Conservation (phyloP, 257 asterid species). For the Plantago elongata region DNA sequence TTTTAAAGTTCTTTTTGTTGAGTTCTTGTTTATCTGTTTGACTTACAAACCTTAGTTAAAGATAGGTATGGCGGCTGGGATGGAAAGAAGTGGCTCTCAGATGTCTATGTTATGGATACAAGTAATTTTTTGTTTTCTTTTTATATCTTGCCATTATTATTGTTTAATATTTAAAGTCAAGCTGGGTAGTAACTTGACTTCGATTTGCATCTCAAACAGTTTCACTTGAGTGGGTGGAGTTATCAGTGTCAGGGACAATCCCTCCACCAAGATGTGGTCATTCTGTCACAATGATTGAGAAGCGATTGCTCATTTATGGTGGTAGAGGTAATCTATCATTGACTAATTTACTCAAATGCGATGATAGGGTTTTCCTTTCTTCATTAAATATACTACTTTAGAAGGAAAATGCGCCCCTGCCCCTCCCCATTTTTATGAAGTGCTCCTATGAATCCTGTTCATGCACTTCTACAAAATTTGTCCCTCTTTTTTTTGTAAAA, state of each 20-base stretch:
- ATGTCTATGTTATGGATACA: slow-evolving; percentile 82
- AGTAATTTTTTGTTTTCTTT: slow-evolving; percentile 38
- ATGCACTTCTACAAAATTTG: too few relatives aligned
- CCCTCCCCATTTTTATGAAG: too few relatives aligned
- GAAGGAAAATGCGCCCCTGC: too few relatives aligned
- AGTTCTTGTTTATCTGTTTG: slow-evolving; percentile 15
- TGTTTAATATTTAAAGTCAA: neutral
- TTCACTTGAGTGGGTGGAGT: slow-evolving; percentile 94
- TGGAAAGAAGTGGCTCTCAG: slow-evolving; percentile 98
- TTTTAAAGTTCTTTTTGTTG: slow-evolving; percentile 17
- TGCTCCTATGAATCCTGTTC: too few relatives aligned
- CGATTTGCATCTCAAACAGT: slow-evolving; percentile 43
- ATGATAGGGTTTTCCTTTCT: neutral
- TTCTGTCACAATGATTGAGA: slow-evolving; percentile 93
- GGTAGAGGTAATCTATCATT: slow-evolving; percentile 73
- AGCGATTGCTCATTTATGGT: slow-evolving; percentile 90
- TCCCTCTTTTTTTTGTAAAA: too few relatives aligned
- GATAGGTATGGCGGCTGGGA: slow-evolving; percentile 99
- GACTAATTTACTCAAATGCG: neutral
- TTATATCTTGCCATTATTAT: neutral
- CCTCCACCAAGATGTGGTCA: slow-evolving; percentile 99
- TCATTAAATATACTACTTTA: too few relatives aligned
- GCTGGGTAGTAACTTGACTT: slow-evolving; percentile 11
- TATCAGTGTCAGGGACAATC: slow-evolving; percentile 72
- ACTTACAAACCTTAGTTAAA: slow-evolving; percentile 17